Conservation (phyloP, 768 basidiomycete species). For the Suillus americanus region DNA sequence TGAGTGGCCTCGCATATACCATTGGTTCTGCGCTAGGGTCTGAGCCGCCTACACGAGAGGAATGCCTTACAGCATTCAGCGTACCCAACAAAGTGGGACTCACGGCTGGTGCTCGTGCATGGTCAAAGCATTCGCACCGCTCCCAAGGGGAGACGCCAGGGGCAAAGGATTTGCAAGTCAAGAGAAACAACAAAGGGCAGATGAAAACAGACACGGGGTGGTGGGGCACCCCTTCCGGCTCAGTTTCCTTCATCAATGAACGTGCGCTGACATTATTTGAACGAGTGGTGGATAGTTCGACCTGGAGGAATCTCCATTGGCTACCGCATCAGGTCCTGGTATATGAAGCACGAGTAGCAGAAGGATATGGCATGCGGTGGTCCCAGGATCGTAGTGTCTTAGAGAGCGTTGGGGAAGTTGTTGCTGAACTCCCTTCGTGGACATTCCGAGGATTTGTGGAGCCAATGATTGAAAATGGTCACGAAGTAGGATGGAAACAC, state of each 20-base stretch:
- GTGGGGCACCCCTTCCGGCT: constrained; percentile 60
- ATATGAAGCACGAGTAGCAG: constrained; percentile 57
- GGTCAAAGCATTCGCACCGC: constrained; percentile 65
- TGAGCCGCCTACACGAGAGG: constrained; percentile 46
- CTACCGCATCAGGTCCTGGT: constrained; percentile 61
- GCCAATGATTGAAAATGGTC: constrained; percentile 68
- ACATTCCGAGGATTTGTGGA: constrained; percentile 65
- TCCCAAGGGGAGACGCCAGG: constrained; percentile 28
- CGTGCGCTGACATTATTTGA: constrained; percentile 50
- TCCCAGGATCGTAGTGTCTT: constrained; percentile 42
- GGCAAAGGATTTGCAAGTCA: neutral
- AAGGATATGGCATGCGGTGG: constrained; percentile 72
- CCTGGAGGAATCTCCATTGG: constrained; percentile 69
- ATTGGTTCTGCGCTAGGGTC: constrained; percentile 56
- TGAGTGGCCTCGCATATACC: constrained; percentile 58
- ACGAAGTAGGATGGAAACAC: constrained; percentile 62
- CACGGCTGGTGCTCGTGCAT: constrained; percentile 61
- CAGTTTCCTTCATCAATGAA: constrained; percentile 52
- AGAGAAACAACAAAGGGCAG: constrained; percentile 17
- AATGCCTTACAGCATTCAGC: constrained; percentile 53
- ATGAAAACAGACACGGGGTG: constrained; percentile 39
- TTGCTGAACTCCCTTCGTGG: constrained; percentile 38
- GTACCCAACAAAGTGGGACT: constrained; percentile 49
- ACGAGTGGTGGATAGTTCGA: constrained; percentile 49
- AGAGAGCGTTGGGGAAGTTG: constrained; percentile 10